phyloP scores from a whole-genome alignment of 495 filamentous ascomycete species.

The Saxophila tyrrhenica region DNA sequence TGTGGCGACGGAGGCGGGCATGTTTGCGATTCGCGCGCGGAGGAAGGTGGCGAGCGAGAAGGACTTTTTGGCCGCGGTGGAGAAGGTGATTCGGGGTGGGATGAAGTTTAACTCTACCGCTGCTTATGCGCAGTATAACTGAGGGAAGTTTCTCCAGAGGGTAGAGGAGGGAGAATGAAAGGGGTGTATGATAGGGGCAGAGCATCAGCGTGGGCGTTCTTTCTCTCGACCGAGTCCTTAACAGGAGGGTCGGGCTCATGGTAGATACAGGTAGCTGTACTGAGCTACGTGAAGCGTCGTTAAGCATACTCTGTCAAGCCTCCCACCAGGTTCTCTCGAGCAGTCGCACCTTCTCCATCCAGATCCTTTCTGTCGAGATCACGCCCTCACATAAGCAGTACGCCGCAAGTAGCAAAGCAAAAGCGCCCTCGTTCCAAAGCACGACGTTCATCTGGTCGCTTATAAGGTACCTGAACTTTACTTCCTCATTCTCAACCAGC shows the following conservation, averaged over 20 bases:
- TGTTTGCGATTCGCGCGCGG: slow-evolving; percentile 95
- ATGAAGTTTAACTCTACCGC: slow-evolving; percentile 99
- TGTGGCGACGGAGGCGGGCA: slow-evolving; percentile 97
- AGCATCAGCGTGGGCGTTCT: not conserved
- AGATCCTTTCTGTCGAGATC: no score
- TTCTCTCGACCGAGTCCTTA: no score
- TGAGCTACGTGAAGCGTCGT: not conserved
- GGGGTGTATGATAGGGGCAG: not conserved
- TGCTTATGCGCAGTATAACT: slow-evolving; percentile 99
- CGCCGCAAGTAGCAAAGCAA: no score
- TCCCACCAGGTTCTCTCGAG: no score
- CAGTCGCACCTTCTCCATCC: no score
- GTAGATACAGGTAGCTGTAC: not conserved
- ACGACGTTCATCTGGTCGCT: no score
- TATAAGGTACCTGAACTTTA: no score
- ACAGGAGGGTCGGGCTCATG: not conserved
- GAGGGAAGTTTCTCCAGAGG: slow-evolving; percentile 26
- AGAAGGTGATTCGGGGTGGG: slow-evolving; percentile 99
- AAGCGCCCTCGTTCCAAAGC: no score
- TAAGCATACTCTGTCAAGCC: no score
- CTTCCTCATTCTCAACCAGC: no score
- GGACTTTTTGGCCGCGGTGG: slow-evolving; percentile 93
- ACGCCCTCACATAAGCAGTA: no score
- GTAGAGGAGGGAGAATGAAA: not conserved
- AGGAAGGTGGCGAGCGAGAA: slow-evolving; percentile 99